Percentiles rank a stretch among this genome's conserved stretches.
Evolutionary conservation across 1,284 basidiomycete species (phyloP).

Genomic region (Peniophora sp.): DNA sequence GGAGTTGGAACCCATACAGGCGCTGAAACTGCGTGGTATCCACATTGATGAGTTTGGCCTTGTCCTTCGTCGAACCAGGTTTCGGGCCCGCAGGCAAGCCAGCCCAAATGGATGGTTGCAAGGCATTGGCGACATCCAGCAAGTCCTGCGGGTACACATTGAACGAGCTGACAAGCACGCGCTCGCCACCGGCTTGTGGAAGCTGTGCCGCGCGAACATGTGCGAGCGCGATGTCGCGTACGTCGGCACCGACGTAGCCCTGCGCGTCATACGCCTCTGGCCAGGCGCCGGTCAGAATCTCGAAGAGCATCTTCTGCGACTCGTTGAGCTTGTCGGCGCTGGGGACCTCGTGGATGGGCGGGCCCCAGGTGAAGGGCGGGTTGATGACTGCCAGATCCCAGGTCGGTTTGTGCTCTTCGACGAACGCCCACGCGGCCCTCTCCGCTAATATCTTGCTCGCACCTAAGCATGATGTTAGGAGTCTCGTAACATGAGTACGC

Average conservation of each 20-base stretch:
- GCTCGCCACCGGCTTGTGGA: slow-evolving; percentile 40
- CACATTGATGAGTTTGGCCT: slow-evolving; percentile 20
- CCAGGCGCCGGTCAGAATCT: slow-evolving; percentile 20
- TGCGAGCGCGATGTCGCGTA: slow-evolving; percentile 47
- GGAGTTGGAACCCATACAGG: slow-evolving; percentile 39
- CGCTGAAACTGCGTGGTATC: slow-evolving; percentile 27
- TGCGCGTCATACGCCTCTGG: slow-evolving; percentile 6
- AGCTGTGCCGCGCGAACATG: slow-evolving; percentile 42
- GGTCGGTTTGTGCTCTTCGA: slow-evolving; percentile 33
- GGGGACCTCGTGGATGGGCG: slow-evolving; percentile 41
- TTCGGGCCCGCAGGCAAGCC: slow-evolving; percentile 13
- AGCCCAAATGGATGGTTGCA: slow-evolving; percentile 11
- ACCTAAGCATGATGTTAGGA: background rate
- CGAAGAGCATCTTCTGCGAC: slow-evolving; percentile 28
- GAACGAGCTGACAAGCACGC: slow-evolving; percentile 23
- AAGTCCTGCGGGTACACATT: background rate
- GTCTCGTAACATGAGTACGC: too few relatives aligned
- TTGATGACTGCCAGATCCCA: slow-evolving; percentile 52
- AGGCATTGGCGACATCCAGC: background rate
- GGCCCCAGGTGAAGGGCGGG: slow-evolving; percentile 31
- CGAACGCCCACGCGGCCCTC: slow-evolving; percentile 46
- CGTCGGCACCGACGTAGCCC: slow-evolving; percentile 41
- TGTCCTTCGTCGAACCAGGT: slow-evolving; percentile 21
- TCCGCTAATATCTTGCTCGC: slow-evolving; percentile 14
- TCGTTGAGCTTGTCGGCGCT: slow-evolving; percentile 42